phyloP scores from a whole-genome alignment of 2,329 filamentous ascomycete species.

The Lojkania enalia region DNA sequence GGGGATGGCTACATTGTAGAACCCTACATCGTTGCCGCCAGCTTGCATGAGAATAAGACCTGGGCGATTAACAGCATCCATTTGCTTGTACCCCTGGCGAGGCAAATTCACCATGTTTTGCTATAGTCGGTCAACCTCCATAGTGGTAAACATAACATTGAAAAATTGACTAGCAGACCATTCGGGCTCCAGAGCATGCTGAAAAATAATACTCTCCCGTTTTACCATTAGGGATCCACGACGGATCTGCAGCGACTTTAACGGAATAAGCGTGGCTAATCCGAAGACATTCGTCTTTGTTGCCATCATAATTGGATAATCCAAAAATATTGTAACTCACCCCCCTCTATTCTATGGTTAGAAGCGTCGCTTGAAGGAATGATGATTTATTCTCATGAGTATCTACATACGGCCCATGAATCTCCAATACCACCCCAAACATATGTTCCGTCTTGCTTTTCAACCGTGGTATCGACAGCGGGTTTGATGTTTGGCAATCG shows the following conservation, averaged over 20 bases:
- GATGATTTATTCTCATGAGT: too few species aligned
- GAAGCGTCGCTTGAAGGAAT: too few species aligned
- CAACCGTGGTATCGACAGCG: not conserved
- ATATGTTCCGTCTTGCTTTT: not conserved
- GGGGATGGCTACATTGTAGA: not conserved
- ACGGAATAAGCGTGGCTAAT: conserved; percentile 6
- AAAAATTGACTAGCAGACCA: not conserved
- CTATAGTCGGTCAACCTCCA: not conserved
- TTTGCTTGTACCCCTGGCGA: not conserved
- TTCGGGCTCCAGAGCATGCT: not conserved
- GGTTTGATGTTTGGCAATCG: not conserved
- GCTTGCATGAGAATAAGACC: not conserved
- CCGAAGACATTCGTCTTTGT: conserved; percentile 9
- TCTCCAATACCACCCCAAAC: not conserved
- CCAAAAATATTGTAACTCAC: conserved; percentile 5
- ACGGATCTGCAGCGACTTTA: not conserved
- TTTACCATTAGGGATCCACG: conserved; percentile 1
- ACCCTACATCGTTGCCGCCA: not conserved
- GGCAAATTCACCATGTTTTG: not conserved
- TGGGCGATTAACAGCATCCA: not conserved
- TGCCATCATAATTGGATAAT: conserved; percentile 8
- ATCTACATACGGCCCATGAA: not conserved
- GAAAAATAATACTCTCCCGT: conserved; percentile 1
- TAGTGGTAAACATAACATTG: not conserved
- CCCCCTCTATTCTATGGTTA: too few species aligned